phyloP scores from a whole-genome alignment of 257 asterid species.

The Plectranthus barbatus region DNA sequence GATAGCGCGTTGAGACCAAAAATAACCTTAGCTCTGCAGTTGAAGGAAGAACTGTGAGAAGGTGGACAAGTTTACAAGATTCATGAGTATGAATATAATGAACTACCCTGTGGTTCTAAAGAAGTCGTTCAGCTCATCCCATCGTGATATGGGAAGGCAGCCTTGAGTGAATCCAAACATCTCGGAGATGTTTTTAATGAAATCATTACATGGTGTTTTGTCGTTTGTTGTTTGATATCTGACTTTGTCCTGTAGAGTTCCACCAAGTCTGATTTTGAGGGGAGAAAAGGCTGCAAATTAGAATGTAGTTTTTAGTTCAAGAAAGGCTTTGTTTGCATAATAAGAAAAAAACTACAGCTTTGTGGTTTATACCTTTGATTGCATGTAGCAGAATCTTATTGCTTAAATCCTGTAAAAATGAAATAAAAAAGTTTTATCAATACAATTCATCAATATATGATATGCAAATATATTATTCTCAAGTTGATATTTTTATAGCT shows the following conservation, averaged over 20 bases:
- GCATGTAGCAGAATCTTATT: conserved; percentile 56
- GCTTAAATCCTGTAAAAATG: conserved; percentile 51
- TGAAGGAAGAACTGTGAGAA: not conserved
- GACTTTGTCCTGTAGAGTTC: conserved; percentile 75
- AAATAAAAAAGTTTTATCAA: not conserved
- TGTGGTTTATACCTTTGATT: conserved; percentile 46
- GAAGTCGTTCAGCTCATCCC: conserved; percentile 68
- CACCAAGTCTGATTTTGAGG: conserved; percentile 74
- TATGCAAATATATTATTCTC: too few species aligned
- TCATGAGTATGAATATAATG: not conserved
- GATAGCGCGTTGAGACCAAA: conserved; percentile 73
- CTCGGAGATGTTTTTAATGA: conserved; percentile 29
- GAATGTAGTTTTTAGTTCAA: conserved; percentile 1
- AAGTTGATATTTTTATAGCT: too few species aligned
- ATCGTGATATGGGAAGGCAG: conserved; percentile 70
- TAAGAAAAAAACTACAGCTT: too few species aligned
- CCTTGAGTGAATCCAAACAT: conserved; percentile 66
- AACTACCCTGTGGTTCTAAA: conserved; percentile 55
- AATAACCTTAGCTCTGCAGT: conserved; percentile 54
- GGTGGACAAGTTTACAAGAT: not conserved
- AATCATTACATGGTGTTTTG: conserved; percentile 36
- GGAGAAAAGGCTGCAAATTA: conserved; percentile 70
- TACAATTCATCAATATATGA: not conserved
- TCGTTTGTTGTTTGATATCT: conserved; percentile 44
- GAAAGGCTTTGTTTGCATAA: not conserved